Conservation (phyloP, 2,329 filamentous ascomycete species). For the Colletotrichum brevisporum region DNA sequence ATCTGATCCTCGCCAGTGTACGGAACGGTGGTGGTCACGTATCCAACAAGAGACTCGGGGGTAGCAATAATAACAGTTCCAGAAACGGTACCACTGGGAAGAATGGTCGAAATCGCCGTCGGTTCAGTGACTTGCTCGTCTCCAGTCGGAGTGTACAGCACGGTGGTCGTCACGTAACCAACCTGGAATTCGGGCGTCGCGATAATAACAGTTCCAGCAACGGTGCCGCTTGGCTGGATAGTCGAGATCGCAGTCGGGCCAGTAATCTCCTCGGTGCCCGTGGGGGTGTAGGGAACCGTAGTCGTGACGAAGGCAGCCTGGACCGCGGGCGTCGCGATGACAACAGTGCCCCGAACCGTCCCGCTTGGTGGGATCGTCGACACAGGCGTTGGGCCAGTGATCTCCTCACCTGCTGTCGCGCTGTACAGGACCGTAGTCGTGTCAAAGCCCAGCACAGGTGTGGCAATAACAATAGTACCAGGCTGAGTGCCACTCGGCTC, state of each 20-base stretch:
- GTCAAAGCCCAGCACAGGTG: background rate
- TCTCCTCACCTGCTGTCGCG: background rate
- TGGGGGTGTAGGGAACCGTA: background rate
- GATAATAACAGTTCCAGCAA: slow-evolving; percentile 1
- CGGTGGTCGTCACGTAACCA: background rate
- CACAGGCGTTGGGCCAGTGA: slow-evolving; percentile 11
- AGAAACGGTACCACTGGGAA: slow-evolving; percentile 12
- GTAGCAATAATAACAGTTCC: background rate
- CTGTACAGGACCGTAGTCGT: slow-evolving; percentile 11
- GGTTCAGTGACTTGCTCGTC: background rate
- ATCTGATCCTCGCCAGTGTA: slow-evolving; percentile 4
- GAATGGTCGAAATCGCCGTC: slow-evolving; percentile 13
- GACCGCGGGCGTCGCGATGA: slow-evolving; percentile 11
- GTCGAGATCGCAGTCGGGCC: slow-evolving; percentile 16
- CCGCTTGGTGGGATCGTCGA: slow-evolving; percentile 22
- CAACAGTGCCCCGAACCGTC: slow-evolving; percentile 16
- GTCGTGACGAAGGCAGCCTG: background rate
- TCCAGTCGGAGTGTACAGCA: background rate
- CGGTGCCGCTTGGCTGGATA: slow-evolving; percentile 18
- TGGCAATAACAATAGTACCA: background rate
- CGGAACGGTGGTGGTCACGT: slow-evolving; percentile 28
- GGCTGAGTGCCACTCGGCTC: background rate
- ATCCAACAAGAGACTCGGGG: background rate
- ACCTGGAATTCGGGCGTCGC: background rate
- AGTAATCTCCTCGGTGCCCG: background rate